Evolutionary conservation across 495 filamentous ascomycete species (phyloP).

Genomic region (Penicillium manginii): DNA sequence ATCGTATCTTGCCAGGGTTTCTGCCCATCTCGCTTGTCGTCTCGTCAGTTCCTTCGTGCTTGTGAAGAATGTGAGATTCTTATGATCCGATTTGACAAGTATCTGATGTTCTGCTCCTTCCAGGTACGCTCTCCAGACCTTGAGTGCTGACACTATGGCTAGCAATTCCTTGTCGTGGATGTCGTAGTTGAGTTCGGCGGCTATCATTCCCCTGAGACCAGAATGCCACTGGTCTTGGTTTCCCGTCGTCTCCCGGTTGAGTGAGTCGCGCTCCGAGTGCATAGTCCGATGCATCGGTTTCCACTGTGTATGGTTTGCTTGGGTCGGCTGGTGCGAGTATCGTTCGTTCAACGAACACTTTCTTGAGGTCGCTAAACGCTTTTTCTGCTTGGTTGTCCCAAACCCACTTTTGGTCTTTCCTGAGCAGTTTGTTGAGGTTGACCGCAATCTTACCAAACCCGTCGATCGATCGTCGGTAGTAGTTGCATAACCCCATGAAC

Average conservation of each 20-base stretch:
- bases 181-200: slow-evolving; percentile 36
- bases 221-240: slow-evolving; percentile 22
- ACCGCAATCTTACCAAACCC: slow-evolving; percentile 7
- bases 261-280: slow-evolving; percentile 10
- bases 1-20: slow-evolving; percentile 15
- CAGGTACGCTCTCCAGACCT: slow-evolving; percentile 31
- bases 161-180: slow-evolving; percentile 37
- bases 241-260: not conserved
- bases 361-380: slow-evolving; percentile 17
- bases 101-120: slow-evolving; percentile 15
- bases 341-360: not conserved
- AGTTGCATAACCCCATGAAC: slow-evolving; percentile 19
- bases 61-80: slow-evolving; percentile 26
- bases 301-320: slow-evolving; percentile 9
- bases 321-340: slow-evolving; percentile 14
- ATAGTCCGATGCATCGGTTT: slow-evolving; percentile 21
- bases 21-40: slow-evolving; percentile 16
- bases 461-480: slow-evolving; percentile 17
- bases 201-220: slow-evolving; percentile 27
- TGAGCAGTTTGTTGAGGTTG: slow-evolving; percentile 8
- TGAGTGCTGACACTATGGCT: slow-evolving; percentile 29
- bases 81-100: slow-evolving; percentile 22
- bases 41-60: slow-evolving; percentile 19
- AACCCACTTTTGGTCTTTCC: slow-evolving; percentile 14
- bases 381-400: slow-evolving; percentile 8